phyloP scores from a whole-genome alignment of 1,284 basidiomycete species.

The Clitocybe nebularis region DNA sequence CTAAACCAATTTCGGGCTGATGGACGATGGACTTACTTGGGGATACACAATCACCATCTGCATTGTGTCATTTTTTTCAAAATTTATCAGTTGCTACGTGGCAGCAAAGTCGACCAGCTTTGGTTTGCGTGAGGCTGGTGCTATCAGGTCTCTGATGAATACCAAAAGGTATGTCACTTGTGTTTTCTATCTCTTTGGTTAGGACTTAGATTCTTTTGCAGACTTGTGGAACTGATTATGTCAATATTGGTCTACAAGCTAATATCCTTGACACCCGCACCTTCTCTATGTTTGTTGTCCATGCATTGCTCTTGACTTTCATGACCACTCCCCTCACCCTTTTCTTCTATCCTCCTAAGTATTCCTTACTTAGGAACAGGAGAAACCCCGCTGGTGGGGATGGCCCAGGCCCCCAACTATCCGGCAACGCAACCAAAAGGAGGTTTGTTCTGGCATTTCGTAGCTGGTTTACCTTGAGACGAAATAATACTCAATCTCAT shows the following conservation, averaged over 20 bases:
- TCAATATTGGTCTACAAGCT: slow-evolving; percentile 86
- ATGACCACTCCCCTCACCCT: slow-evolving; percentile 83
- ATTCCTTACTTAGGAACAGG: slow-evolving; percentile 21
- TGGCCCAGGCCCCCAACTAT: slow-evolving; percentile 13
- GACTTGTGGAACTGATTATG: slow-evolving; percentile 86
- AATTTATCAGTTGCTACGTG: slow-evolving; percentile 69
- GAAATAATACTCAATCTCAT: slow-evolving; percentile 51
- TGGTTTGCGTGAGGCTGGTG: slow-evolving; percentile 74
- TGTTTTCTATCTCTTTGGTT: neutral
- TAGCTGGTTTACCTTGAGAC: slow-evolving; percentile 73
- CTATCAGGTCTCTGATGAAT: slow-evolving; percentile 88
- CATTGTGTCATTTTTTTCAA: slow-evolving; percentile 74
- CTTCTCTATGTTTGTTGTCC: slow-evolving; percentile 89
- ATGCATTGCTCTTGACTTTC: slow-evolving; percentile 82
- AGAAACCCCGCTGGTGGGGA: slow-evolving; percentile 17
- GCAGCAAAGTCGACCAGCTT: slow-evolving; percentile 69
- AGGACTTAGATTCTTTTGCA: slow-evolving; percentile 21
- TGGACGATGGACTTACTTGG: slow-evolving; percentile 77
- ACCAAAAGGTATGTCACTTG: slow-evolving; percentile 81
- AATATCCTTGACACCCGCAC: slow-evolving; percentile 69
- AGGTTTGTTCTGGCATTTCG: slow-evolving; percentile 79
- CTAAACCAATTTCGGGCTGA: slow-evolving; percentile 79
- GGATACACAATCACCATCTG: slow-evolving; percentile 81
- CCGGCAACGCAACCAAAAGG: slow-evolving; percentile 43
- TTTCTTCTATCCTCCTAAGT: slow-evolving; percentile 65